These are phyloP conservation scores for Cytospora piceicola DNA, from an alignment of 2,329 filamentous ascomycete genomes.

Conservation along the genomic window DNA sequence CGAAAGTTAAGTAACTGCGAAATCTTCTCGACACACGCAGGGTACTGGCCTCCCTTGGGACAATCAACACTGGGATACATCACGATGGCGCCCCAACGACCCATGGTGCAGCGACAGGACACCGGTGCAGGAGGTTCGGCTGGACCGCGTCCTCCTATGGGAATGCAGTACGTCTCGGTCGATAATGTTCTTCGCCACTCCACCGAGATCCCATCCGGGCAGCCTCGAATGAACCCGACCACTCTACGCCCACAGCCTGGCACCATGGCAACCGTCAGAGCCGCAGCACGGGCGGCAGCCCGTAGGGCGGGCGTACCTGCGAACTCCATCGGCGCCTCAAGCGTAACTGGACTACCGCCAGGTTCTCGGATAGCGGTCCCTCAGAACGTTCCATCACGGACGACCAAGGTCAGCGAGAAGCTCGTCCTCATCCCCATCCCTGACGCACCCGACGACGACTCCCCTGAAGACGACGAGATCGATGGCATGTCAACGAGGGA, in stretches of 20 bases:
- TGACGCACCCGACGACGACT: constrained; percentile 68
- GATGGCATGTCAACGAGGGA: constrained; percentile 48
- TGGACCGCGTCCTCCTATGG: constrained; percentile 5
- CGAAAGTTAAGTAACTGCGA: background rate
- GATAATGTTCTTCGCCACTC: constrained; percentile 95
- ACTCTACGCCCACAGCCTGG: constrained; percentile 25
- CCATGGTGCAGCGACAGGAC: constrained; percentile 35
- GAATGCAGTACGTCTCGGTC: constrained; percentile 80
- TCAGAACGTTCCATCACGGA: constrained; percentile 75
- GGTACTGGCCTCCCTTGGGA: background rate
- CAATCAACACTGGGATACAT: background rate
- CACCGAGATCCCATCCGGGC: constrained; percentile 92
- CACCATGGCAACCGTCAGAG: constrained; percentile 26
- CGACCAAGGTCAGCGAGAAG: constrained; percentile 94
- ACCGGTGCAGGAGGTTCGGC: constrained; percentile 11
- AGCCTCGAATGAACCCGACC: constrained; percentile 65
- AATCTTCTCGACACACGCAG: background rate
- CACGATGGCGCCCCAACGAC: constrained; percentile 32
- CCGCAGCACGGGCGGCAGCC: constrained; percentile 25
- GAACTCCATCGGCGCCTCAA: constrained; percentile 15
- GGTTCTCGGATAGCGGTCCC: constrained; percentile 47
- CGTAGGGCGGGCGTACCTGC: constrained; percentile 34
- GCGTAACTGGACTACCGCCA: constrained; percentile 38
- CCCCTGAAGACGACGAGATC: constrained; percentile 49
- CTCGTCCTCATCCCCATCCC: constrained; percentile 84